Evolutionary conservation across 164 flowering plant genomes (phyloP), one percentile per base, ranked within the genome.

Genomic region (Dillenia turbinata): DNA sequence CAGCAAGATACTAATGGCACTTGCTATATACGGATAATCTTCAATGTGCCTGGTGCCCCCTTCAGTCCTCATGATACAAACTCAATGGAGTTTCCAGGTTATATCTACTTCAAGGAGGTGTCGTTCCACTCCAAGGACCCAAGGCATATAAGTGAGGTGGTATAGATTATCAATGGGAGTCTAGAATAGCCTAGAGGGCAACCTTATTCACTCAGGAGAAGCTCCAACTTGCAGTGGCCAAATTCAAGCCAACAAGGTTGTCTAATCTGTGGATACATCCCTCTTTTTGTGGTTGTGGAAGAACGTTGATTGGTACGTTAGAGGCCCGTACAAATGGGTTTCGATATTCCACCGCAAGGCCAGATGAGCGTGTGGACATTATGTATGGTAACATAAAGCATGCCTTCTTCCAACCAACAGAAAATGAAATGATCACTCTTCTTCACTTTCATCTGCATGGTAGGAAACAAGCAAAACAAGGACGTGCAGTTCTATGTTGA

Each of bases 401-500:
- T 76, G 93, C 96, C 8, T 82, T 91, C 51, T 89, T 91, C 69
- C 96, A 88, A 79, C 88, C 91, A 2, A 86, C 89, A 17, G 91
- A 91, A 73, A 89, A 77, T 63, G 96, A 91, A 54, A 87, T 87
- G 93, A 85, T 89, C 17, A 84, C 92, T 12, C 76, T 91, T 7
- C 66, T 87, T 51, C 90, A 91, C 61, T 87, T 91, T 45, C 96
- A 91, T 68, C 74, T 91, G 19, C 92, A 87, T 91, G 97, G 92
- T 87, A 26, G 96, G 96, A 12, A 89, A 79, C 75, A 85, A 79
- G 74, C 87, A 87, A 69, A 88, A 92, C 17, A 88, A 90, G 68
- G 95, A 90, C 66, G 89, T 85, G 10, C 95, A 88, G 64, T 88
- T 90, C 63, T 85, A 80, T 70, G 83, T 83, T 64, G 93, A 91